These are phyloP conservation scores for Orbilia brochopaga DNA, from an alignment of 2,329 filamentous ascomycete species.

Conservation along the genomic window DNA sequence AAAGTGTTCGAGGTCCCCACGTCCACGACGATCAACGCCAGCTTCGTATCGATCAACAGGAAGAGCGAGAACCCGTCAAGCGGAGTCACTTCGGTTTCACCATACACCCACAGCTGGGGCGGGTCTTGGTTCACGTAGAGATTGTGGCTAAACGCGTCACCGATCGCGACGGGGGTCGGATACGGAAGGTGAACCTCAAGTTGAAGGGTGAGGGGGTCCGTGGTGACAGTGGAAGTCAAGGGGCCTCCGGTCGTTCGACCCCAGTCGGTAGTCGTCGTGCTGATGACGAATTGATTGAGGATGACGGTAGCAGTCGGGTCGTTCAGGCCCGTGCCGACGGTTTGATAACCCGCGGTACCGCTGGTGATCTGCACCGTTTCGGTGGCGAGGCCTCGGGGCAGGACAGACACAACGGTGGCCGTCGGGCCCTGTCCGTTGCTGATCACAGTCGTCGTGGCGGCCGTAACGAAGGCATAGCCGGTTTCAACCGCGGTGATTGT, in stretches of 20 bases:
- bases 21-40: too few species aligned
- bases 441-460: not conserved
- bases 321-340: not conserved
- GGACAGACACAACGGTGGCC: not conserved
- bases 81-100: too few species aligned
- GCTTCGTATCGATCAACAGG: too few species aligned
- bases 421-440: not conserved
- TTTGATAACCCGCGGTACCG: not conserved
- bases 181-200: not conserved
- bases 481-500: not conserved
- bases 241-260: not conserved
- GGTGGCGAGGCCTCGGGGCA: not conserved
- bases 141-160: too few species aligned
- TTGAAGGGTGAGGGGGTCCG: not conserved
- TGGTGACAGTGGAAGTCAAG: not conserved
- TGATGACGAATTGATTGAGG: not conserved
- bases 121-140: too few species aligned
- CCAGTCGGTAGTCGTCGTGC: not conserved
- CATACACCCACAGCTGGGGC: too few species aligned
- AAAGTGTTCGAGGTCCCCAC: too few species aligned
- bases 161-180: not conserved
- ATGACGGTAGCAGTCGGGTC: conserved; percentile 7
- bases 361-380: not conserved
- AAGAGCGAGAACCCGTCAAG: too few species aligned
- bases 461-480: not conserved